Percentiles rank a stretch among this genome's conserved stretches.
Evolutionary conservation across 169 alveolate species (phyloP).

Genomic region (Eimeria falciformis): DNA sequence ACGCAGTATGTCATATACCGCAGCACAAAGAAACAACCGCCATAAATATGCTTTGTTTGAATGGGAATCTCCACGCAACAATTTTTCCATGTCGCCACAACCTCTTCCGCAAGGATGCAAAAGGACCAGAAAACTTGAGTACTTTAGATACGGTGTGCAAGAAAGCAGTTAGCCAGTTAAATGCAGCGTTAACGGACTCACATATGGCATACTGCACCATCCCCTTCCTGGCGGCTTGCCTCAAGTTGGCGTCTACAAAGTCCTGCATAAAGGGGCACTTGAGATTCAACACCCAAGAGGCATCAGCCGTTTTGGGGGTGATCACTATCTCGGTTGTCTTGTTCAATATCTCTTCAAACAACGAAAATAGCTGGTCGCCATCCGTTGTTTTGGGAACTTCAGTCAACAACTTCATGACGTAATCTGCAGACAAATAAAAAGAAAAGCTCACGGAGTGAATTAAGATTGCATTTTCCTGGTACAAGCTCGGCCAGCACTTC

Average conservation of each 20-base stretch:
- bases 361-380: background rate
- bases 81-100: too few relatives aligned
- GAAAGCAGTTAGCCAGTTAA: too few relatives aligned
- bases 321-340: conserved; percentile 13
- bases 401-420: background rate
- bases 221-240: background rate
- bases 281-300: conserved; percentile 17
- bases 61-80: too few relatives aligned
- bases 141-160: too few relatives aligned
- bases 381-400: conserved; percentile 2
- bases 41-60: too few relatives aligned
- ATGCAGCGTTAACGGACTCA: background rate
- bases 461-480: background rate
- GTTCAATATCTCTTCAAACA: background rate
- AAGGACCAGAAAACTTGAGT: too few relatives aligned
- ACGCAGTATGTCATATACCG: background rate
- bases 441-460: too few relatives aligned
- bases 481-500: background rate
- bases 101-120: too few relatives aligned
- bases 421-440: conserved; percentile 1
- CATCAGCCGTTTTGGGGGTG: background rate
- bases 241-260: background rate
- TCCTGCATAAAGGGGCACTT: conserved; percentile 50
- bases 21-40: background rate
- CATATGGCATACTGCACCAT: conserved; percentile 27